A percentile compares a stretch with the other conserved stretches of the same genome.
phyloP scores from a whole-genome alignment of 2,329 filamentous ascomycete species.

The Fusarium guadeloupense region DNA sequence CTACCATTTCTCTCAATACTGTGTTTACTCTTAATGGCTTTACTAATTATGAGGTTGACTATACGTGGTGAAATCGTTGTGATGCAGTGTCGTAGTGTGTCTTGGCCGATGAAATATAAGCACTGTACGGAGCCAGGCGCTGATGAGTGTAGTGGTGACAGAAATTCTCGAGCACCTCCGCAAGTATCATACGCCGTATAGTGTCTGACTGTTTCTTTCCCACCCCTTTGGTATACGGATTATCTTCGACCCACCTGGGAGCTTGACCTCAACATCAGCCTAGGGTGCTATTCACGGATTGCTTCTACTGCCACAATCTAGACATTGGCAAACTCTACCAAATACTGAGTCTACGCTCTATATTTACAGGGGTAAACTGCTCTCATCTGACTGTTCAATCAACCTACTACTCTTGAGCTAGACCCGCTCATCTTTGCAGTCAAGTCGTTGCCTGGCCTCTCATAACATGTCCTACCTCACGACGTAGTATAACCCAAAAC shows the following conservation, averaged over 20 bases:
- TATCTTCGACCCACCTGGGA: too few relatives aligned
- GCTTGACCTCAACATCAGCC: too few relatives aligned
- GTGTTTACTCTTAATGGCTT: too few relatives aligned
- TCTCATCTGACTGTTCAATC: not conserved
- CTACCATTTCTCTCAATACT: too few relatives aligned
- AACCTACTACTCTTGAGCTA: not conserved
- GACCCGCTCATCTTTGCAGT: slow-evolving; percentile 19
- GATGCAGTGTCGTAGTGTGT: too few relatives aligned
- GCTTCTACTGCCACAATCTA: not conserved
- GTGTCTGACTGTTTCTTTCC: too few relatives aligned
- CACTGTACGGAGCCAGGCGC: not conserved
- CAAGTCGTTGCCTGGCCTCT: slow-evolving; percentile 20
- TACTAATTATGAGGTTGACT: not conserved
- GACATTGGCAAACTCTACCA: not conserved
- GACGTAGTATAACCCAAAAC: not conserved
- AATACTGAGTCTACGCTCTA: not conserved
- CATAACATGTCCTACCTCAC: not conserved
- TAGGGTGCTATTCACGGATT: not conserved
- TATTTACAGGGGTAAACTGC: not conserved
- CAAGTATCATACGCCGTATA: too few relatives aligned
- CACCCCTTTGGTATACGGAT: too few relatives aligned
- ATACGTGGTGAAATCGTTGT: not conserved
- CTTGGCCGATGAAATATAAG: too few relatives aligned
- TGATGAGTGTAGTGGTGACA: too few relatives aligned
- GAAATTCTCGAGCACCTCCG: too few relatives aligned